These are phyloP conservation scores for Pythium biforme DNA, from an alignment of 352 stramenopile species.

Conservation along the genomic window DNA sequence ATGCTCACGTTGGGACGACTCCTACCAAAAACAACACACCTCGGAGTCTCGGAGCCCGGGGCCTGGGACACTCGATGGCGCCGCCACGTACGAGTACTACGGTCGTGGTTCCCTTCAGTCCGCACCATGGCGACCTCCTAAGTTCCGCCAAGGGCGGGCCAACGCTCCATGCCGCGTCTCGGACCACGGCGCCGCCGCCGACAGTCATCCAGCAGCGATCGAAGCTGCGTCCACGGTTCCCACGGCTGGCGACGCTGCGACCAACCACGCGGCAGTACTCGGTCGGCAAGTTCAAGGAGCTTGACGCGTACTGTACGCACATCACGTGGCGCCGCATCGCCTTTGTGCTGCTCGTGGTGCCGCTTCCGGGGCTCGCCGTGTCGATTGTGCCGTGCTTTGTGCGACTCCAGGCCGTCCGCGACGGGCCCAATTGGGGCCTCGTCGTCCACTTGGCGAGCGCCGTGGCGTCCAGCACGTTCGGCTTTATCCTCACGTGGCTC, in stretches of 20 bases:
- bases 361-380: background rate
- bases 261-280: background rate
- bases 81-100: too few relatives aligned
- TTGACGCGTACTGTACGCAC: conserved; percentile 6
- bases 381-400: conserved; percentile 11
- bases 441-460: background rate
- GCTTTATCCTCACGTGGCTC: conserved; percentile 18
- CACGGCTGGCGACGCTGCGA: background rate
- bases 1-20: too few relatives aligned
- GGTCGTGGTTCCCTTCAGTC: too few relatives aligned
- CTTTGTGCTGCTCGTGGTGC: conserved; percentile 1
- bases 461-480: conserved; percentile 7
- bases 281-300: background rate
- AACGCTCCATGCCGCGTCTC: too few relatives aligned
- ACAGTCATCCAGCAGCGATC: too few relatives aligned
- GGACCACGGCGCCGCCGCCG: too few relatives aligned
- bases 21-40: too few relatives aligned
- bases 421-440: conserved; percentile 10
- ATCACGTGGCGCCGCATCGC: background rate
- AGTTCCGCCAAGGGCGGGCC: too few relatives aligned
- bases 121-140: too few relatives aligned
- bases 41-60: too few relatives aligned
- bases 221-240: too few relatives aligned
- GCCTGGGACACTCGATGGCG: too few relatives aligned
- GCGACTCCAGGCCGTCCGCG: background rate